These are phyloP conservation scores for Polychaeton citri DNA, from an alignment of 2,329 filamentous ascomycete species.

Conservation along the genomic window DNA sequence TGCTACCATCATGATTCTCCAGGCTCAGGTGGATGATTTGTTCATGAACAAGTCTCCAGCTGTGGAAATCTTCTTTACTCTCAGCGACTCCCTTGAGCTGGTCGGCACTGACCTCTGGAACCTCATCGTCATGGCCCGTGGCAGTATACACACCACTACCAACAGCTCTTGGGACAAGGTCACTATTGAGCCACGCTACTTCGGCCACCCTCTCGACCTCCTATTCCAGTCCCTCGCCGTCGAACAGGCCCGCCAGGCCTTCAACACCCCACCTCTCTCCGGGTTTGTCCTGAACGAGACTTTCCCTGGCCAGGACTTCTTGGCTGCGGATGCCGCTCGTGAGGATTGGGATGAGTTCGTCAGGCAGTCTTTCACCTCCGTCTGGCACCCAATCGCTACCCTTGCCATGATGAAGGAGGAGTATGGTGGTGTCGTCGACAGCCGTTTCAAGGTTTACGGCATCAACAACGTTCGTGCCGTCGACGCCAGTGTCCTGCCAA, in stretches of 20 bases:
- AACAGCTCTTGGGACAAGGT: slow-evolving; percentile 21
- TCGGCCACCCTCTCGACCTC: slow-evolving; percentile 27
- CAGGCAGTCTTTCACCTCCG: slow-evolving; percentile 11
- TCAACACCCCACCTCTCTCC: slow-evolving; percentile 11
- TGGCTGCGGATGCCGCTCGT: slow-evolving; percentile 5
- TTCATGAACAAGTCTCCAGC: slow-evolving; percentile 12
- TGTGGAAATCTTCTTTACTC: slow-evolving; percentile 26
- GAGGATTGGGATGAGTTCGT: slow-evolving; percentile 14
- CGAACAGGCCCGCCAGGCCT: slow-evolving; percentile 19
- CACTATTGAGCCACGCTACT: slow-evolving; percentile 28
- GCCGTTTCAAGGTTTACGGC: slow-evolving; percentile 10
- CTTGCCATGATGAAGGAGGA: slow-evolving; percentile 17
- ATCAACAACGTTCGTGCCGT: slow-evolving; percentile 8
- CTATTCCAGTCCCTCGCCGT: slow-evolving; percentile 22
- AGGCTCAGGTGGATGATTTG: slow-evolving; percentile 14
- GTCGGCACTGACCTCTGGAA: slow-evolving; percentile 27
- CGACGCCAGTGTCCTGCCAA: slow-evolving; percentile 12
- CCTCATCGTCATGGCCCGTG: slow-evolving; percentile 14
- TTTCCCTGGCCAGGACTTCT: slow-evolving; percentile 10
- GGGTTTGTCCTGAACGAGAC: slow-evolving; percentile 16
- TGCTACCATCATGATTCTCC: slow-evolving; percentile 10
- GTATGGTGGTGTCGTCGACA: slow-evolving; percentile 12
- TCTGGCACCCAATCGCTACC: slow-evolving; percentile 18
- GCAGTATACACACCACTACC: slow-evolving; percentile 12
- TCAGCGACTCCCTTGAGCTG: slow-evolving; percentile 12